A percentile compares a stretch with the other conserved stretches of the same genome.
Conservation (phyloP, 2,329 filamentous ascomycete genomes). For the Venturia nashicola region DNA sequence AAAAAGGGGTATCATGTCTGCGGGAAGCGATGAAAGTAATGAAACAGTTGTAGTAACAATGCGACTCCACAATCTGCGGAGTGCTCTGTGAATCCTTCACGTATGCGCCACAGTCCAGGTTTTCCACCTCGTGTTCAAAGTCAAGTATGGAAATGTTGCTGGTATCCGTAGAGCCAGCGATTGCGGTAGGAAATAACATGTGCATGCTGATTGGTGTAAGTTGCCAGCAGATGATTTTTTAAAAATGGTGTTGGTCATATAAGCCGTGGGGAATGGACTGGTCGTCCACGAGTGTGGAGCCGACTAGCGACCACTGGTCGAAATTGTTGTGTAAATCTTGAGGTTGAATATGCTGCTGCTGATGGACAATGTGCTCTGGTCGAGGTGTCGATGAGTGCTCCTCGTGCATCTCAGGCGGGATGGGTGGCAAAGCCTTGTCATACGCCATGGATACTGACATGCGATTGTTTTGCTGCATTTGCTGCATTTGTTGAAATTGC, state of each 20-base stretch:
- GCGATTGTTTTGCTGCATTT: constrained; percentile 5
- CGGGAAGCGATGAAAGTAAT: background rate
- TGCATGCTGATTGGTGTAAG: background rate
- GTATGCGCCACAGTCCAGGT: background rate
- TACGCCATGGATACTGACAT: constrained; percentile 5
- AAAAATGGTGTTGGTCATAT: background rate
- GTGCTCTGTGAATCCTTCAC: background rate
- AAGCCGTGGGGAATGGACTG: background rate
- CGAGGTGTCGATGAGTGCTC: constrained; percentile 1
- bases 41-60: background rate
- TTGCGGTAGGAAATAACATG: background rate
- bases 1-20: background rate
- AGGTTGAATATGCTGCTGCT: constrained; percentile 3
- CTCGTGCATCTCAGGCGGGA: constrained; percentile 5
- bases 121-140: background rate
- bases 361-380: background rate
- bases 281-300: constrained; percentile 3
- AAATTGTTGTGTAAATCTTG: background rate
- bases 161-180: background rate
- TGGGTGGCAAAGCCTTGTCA: constrained; percentile 7
- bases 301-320: constrained; percentile 5
- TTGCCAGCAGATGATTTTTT: background rate
- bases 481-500: constrained; percentile 6
- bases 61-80: background rate
- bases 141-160: background rate